A percentile compares a stretch with the other conserved stretches of the same genome.
Conservation (phyloP, 352 stramenopile genomes). For the Thraustochytrium sp. region DNA sequence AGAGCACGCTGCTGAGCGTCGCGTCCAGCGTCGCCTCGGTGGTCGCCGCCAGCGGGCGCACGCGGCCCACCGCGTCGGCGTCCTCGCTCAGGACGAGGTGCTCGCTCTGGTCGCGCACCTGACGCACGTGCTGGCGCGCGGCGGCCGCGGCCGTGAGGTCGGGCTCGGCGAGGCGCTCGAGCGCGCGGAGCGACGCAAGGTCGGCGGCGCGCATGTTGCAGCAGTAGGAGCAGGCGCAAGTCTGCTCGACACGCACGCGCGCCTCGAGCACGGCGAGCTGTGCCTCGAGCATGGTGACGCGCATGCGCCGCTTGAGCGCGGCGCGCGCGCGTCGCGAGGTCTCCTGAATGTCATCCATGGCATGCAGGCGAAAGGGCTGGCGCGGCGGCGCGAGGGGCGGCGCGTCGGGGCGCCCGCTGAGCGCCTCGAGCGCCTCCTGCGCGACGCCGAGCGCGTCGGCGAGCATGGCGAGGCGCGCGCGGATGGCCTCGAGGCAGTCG, state of each 20-base stretch:
- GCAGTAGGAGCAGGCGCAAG: conserved; percentile 12
- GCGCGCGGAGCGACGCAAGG: background rate
- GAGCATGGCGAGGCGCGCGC: background rate
- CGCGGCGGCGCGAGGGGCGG: too few relatives aligned
- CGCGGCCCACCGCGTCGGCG: background rate
- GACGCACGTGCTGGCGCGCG: background rate
- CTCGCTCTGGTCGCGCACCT: background rate
- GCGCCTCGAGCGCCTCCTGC: background rate
- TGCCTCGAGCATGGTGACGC: background rate
- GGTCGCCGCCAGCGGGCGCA: background rate
- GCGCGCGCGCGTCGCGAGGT: too few relatives aligned
- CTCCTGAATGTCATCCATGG: too few relatives aligned
- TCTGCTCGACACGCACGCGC: background rate
- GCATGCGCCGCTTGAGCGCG: too few relatives aligned
- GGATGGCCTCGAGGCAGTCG: background rate
- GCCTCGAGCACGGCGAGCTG: background rate
- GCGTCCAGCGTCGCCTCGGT: background rate
- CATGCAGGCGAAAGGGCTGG: too few relatives aligned
- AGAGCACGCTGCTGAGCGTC: background rate
- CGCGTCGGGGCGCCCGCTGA: too few relatives aligned
- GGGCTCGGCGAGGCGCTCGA: background rate
- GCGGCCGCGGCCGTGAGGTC: background rate
- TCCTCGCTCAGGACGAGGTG: background rate
- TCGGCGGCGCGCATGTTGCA: background rate
- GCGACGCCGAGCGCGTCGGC: background rate